These are phyloP conservation scores for Hymenoscyphus occultus DNA, from an alignment of 2,329 filamentous ascomycete genomes.

Conservation along the genomic window DNA sequence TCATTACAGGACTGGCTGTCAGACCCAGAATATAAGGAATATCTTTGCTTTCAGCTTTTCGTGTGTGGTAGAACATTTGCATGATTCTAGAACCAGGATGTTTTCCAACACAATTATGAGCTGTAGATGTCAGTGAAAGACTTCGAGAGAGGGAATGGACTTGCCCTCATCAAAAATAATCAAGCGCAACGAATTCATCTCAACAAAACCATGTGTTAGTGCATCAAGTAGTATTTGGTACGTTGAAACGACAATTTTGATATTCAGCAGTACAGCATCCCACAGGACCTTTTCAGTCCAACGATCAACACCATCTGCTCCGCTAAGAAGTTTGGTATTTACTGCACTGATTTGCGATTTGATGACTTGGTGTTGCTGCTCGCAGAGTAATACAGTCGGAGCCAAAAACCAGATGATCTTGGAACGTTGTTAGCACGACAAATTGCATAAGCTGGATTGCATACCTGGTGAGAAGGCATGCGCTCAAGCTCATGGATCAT, in stretches of 20 bases:
- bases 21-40: conserved; percentile 36
- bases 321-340: conserved; percentile 49
- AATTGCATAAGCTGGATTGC: background rate
- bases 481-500: conserved; percentile 30
- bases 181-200: conserved; percentile 51
- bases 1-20: conserved; percentile 36
- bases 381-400: conserved; percentile 64
- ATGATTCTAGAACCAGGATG: conserved; percentile 35
- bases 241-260: conserved; percentile 60
- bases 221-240: conserved; percentile 59
- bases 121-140: conserved; percentile 19
- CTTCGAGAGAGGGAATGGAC: background rate
- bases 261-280: conserved; percentile 54
- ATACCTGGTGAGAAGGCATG: conserved; percentile 22
- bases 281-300: conserved; percentile 60
- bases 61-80: conserved; percentile 33
- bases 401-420: conserved; percentile 69
- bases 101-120: conserved; percentile 35
- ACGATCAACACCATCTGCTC: conserved; percentile 55
- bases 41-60: conserved; percentile 15
- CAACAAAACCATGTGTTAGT: conserved; percentile 59
- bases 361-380: conserved; percentile 64
- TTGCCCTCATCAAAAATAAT: conserved; percentile 66
- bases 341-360: conserved; percentile 54
- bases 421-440: conserved; percentile 20